Evolutionary conservation across 768 basidiomycete species (phyloP).

Genomic region (Macrolepiota albuminosa): DNA sequence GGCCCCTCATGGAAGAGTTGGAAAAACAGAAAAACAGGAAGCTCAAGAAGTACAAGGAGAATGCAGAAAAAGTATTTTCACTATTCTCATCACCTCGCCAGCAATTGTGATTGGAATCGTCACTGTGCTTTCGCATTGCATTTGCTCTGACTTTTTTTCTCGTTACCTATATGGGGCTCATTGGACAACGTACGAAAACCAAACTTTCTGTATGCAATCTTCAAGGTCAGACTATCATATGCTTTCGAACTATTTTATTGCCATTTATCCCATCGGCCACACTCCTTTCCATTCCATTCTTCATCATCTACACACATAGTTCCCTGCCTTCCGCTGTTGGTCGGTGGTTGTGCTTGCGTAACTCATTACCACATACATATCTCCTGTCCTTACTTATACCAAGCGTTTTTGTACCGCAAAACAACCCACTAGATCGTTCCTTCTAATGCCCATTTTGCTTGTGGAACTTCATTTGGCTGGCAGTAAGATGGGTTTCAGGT

Average conservation of each 20-base stretch:
- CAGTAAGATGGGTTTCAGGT: background rate
- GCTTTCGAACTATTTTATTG: constrained; percentile 25
- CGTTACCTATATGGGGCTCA: constrained; percentile 8
- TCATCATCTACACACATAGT: constrained; percentile 15
- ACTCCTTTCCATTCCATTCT: constrained; percentile 11
- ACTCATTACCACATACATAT: background rate
- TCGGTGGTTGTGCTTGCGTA: constrained; percentile 2
- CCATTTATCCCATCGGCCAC: constrained; percentile 21
- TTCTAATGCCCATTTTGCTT: constrained; percentile 9
- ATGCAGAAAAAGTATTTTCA: constrained; percentile 81
- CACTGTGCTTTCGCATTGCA: constrained; percentile 2
- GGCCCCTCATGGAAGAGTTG: constrained; percentile 35
- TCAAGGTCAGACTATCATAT: constrained; percentile 16
- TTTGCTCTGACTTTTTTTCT: constrained; percentile 5
- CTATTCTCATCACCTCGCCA: constrained; percentile 73
- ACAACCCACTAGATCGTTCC: constrained; percentile 18
- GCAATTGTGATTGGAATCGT: constrained; percentile 19
- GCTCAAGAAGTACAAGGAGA: constrained; percentile 83
- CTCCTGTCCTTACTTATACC: constrained; percentile 21
- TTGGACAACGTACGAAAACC: constrained; percentile 6
- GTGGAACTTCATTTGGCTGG: background rate
- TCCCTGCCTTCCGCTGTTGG: constrained; percentile 4
- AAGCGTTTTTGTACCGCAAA: constrained; percentile 17
- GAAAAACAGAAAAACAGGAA: constrained; percentile 69
- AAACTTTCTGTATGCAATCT: constrained; percentile 15